Conservation (phyloP, 2,329 filamentous ascomycete species). For the Aspergillus sp. region DNA sequence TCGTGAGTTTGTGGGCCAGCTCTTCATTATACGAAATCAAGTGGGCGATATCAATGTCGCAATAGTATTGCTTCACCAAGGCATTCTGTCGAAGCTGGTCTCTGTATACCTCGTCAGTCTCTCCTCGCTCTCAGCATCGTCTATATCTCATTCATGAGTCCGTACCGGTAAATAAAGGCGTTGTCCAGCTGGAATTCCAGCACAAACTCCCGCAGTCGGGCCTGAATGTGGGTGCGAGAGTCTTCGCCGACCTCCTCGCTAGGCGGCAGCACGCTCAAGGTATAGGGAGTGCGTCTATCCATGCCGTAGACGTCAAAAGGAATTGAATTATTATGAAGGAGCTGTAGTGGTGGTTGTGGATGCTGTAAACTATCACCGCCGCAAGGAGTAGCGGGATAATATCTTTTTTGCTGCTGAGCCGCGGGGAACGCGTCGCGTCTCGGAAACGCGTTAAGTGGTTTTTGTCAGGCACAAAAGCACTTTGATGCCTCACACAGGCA, state of each 20-base stretch:
- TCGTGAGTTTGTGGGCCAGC: constrained; percentile 79
- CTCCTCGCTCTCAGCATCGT: not conserved
- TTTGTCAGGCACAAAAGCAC: constrained; percentile 8
- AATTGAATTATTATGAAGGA: constrained; percentile 5
- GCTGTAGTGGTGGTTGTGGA: constrained; percentile 5
- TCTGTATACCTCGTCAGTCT: constrained; percentile 42
- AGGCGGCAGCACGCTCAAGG: constrained; percentile 70
- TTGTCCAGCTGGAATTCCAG: constrained; percentile 92
- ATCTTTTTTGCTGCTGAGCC: constrained; percentile 19
- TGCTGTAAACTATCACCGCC: constrained; percentile 6
- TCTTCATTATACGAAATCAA: constrained; percentile 95
- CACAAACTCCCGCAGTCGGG: constrained; percentile 80
- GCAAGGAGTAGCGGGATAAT: constrained; percentile 18
- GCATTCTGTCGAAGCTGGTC: constrained; percentile 95
- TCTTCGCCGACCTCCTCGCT: constrained; percentile 61
- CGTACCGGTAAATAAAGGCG: constrained; percentile 84
- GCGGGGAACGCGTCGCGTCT: constrained; percentile 29
- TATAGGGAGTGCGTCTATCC: constrained; percentile 84
- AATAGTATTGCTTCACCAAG: constrained; percentile 86
- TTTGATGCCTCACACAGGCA: constrained; percentile 1
- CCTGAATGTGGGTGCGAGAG: constrained; percentile 64
- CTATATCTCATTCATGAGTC: constrained; percentile 1
- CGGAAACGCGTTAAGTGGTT: constrained; percentile 36
- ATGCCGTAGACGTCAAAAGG: constrained; percentile 42
- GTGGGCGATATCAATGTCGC: constrained; percentile 92